A percentile compares a stretch with the other conserved stretches of the same genome.
Evolutionary conservation across 1,139 yeast genomes (phyloP).

Genomic region (Kodamaea sp.): DNA sequence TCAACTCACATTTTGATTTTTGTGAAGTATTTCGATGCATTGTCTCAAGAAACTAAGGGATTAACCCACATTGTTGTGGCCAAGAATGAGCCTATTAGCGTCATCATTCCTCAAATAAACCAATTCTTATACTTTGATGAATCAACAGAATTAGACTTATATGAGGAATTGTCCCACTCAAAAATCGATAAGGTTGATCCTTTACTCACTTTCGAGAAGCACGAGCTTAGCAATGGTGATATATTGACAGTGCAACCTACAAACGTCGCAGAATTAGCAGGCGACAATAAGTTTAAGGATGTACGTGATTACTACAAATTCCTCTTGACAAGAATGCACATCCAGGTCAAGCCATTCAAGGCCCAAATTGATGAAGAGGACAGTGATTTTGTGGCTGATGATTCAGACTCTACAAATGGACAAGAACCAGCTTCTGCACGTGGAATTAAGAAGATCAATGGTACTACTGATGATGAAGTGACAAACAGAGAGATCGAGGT

Average conservation of each 20-base stretch:
- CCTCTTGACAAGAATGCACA: constrained; percentile 65
- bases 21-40: constrained; percentile 68
- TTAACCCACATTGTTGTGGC: constrained; percentile 61
- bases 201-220: constrained; percentile 52
- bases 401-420: constrained; percentile 1
- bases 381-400: constrained; percentile 36
- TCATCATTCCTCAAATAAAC: constrained; percentile 45
- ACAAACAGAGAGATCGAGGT: constrained; percentile 17
- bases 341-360: constrained; percentile 52
- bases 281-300: constrained; percentile 24
- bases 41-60: constrained; percentile 56
- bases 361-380: constrained; percentile 51
- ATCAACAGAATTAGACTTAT: constrained; percentile 44
- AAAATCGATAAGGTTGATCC: constrained; percentile 54
- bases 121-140: constrained; percentile 47
- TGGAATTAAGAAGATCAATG: constrained; percentile 11
- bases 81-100: constrained; percentile 48
- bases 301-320: constrained; percentile 62
- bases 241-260: constrained; percentile 61
- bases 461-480: constrained; percentile 8
- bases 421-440: constrained; percentile 13
- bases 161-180: constrained; percentile 72
- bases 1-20: constrained; percentile 53
- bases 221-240: constrained; percentile 79
- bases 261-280: constrained; percentile 22